Base-by-base conservation (phyloP, 2,329 filamentous ascomycete species). In the Colletotrichum sp. region DNA sequence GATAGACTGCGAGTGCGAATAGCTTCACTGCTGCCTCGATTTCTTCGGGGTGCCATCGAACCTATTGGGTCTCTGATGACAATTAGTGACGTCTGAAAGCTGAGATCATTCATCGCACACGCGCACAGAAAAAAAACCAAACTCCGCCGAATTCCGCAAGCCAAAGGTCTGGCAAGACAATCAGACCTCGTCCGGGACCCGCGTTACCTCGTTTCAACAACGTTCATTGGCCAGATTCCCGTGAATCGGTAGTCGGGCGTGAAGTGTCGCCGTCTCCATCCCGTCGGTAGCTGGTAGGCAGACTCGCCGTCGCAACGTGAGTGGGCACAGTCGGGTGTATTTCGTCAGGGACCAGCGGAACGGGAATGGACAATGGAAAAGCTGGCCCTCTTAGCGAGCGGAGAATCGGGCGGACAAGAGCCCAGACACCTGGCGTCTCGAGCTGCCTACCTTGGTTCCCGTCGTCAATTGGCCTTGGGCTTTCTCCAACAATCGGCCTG, bases 361-460 rank as follows among this genome's bases (percentile, higher is more conserved):
- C 61, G 34, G 36, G 24, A 31, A 21, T 47, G 61, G 34, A 31
- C 34, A 12, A 31, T 11, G 36, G 51, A 29, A 31, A 64, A 43
- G 59, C 16, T 38, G 34, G 12, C n/a, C 29, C 13, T 51, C 54
- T 51, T 68, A 47, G 66, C 36, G 61, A 54, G 68, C 68, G 62
- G 68, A 70, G 61, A 59, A 43, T 36, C 24, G n/a, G 57, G 43
- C 64, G 65, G 57, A 72, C 57, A 38, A 72, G 27, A 63, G 57
- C 47, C 34, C n/a, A 29, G 57, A 72, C 69, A 43, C 24, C 65
- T 62, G 24, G 65, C 57, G 69, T 72, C 65, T 69, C 64, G 69
- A 72, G 33, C 69, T 27, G 36, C 24, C 43, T 63, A 62, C 55
- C 36, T 66, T 16, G 51, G 21, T 27, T 18, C 27, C 29, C 31